phyloP scores from a whole-genome alignment of 148 eudicot species.

The Fagopyrum tataricum region DNA sequence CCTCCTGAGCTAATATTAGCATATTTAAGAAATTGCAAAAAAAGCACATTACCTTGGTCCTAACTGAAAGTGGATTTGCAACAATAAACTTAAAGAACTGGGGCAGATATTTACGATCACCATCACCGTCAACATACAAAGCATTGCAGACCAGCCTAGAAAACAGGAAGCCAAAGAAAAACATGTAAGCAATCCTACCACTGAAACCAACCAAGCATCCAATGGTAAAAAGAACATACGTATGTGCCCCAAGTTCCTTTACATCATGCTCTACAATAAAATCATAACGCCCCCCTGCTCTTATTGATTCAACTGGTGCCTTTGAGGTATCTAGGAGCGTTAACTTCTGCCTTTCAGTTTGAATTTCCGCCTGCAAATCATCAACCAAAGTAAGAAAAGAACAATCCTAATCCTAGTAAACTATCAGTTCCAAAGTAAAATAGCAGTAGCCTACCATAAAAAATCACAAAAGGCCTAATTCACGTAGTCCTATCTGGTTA shows the following conservation, averaged over 20 bases:
- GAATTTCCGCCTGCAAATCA: conserved; percentile 87
- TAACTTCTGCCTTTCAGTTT: conserved; percentile 95
- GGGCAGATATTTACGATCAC: conserved; percentile 93
- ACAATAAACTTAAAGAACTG: conserved; percentile 96
- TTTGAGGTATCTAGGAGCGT: conserved; percentile 90
- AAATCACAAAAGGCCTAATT: not conserved
- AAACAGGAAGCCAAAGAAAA: conserved; percentile 14
- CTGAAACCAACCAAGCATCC: not conserved
- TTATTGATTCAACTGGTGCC: conserved; percentile 91
- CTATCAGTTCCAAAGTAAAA: not conserved
- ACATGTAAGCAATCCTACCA: not conserved
- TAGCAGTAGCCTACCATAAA: not conserved
- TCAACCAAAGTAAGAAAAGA: not conserved
- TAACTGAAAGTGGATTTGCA: conserved; percentile 96
- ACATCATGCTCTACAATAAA: conserved; percentile 98
- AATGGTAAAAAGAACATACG: conserved; percentile 41
- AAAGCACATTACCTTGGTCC: conserved; percentile 69
- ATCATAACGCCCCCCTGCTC: conserved; percentile 98
- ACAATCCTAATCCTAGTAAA: not conserved
- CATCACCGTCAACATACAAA: conserved; percentile 71
- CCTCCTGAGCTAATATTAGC: too few species aligned
- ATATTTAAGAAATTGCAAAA: not conserved
- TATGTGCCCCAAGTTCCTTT: conserved; percentile 97
- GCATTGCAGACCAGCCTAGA: conserved; percentile 93
- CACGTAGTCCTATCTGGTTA: not conserved